Conservation (phyloP, 1,284 basidiomycete species). For the Cryptococcus maquisensis region DNA sequence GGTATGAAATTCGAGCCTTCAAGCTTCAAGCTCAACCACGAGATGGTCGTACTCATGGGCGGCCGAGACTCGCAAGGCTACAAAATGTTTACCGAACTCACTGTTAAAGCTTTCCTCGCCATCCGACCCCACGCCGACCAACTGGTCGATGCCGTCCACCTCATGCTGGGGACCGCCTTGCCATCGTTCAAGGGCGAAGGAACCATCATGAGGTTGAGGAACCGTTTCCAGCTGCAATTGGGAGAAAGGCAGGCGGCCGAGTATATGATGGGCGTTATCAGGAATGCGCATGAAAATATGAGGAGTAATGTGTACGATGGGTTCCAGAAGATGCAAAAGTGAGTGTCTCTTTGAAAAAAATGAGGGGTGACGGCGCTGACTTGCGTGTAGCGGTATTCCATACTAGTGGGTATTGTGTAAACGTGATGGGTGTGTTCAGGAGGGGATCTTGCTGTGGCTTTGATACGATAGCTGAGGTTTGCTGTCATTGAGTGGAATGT, state of each 20-base stretch:
- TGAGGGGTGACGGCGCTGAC: not conserved
- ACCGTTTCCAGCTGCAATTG: slow-evolving; percentile 78
- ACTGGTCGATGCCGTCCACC: slow-evolving; percentile 76
- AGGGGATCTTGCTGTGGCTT: not conserved
- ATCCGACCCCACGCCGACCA: slow-evolving; percentile 87
- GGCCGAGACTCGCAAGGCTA: slow-evolving; percentile 90
- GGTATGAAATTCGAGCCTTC: slow-evolving; percentile 96
- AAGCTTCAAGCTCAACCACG: slow-evolving; percentile 96
- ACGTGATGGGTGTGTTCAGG: not conserved
- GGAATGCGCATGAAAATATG: slow-evolving; percentile 91
- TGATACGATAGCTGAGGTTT: too few species aligned
- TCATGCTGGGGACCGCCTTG: slow-evolving; percentile 93
- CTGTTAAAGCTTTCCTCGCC: slow-evolving; percentile 93
- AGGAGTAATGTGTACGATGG: slow-evolving; percentile 89
- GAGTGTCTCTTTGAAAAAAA: slow-evolving; percentile 31
- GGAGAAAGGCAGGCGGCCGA: slow-evolving; percentile 88
- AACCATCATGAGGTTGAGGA: slow-evolving; percentile 80
- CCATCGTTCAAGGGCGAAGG: slow-evolving; percentile 95
- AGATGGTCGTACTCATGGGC: slow-evolving; percentile 98
- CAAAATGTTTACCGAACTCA: slow-evolving; percentile 85
- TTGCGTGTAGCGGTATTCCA: slow-evolving; percentile 29
- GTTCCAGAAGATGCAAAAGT: slow-evolving; percentile 53
- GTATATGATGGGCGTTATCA: slow-evolving; percentile 81
- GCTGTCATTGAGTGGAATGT: too few species aligned
- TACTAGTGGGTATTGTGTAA: slow-evolving; percentile 15